Base-by-base conservation (phyloP, 352 stramenopile genomes). In the Globisporangium cederbergense region DNA sequence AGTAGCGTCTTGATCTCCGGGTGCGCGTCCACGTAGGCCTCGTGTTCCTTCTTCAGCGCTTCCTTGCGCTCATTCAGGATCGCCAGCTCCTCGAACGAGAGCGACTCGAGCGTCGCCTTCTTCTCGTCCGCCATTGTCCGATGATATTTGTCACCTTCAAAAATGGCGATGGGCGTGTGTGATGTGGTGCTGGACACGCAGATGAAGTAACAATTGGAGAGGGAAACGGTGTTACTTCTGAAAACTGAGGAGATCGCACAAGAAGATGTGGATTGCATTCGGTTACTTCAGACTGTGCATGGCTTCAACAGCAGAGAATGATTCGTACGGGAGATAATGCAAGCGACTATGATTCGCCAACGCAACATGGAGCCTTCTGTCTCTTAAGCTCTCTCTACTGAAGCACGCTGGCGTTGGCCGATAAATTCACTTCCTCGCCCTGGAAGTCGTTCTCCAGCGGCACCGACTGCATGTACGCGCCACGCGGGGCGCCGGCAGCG, bases 1-100 rank as follows among this genome's bases (percentile, higher is more conserved):
- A 97, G 74, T 55, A 97, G 78, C 66, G 86, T 89, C 83, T 96
- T 93, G 66, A 97, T 91, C 79, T 97, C 89, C 30, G 89, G 85
- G 56, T 97, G 89, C 13, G 74, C 62, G 47, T 90, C 85, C 40
- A 97, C 74, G 62, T 97, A 97, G 14, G 66, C 73, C 18, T 83
- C 70, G 71, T 97, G 88, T 34, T 92, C 86, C 65, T 93, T 88
- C 71, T 95, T 95, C 30, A 96, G 75, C 62, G 77, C 77, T 57
- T 93, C 82, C 66, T 96, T 96, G 73, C 79, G 83, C 74, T 96
- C 83, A 51, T 96, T 91, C 38, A 95, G 79, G 32, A 90, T 76
- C 55, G 85, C 88, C 20, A 94, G 75, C 71, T 95, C 87, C 71
- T 95, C 85, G 59, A 93, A 91, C 42, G 81, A 86, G 18, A 94